phyloP scores from a whole-genome alignment of 345 rosid species.

The Aegle marmelos region DNA sequence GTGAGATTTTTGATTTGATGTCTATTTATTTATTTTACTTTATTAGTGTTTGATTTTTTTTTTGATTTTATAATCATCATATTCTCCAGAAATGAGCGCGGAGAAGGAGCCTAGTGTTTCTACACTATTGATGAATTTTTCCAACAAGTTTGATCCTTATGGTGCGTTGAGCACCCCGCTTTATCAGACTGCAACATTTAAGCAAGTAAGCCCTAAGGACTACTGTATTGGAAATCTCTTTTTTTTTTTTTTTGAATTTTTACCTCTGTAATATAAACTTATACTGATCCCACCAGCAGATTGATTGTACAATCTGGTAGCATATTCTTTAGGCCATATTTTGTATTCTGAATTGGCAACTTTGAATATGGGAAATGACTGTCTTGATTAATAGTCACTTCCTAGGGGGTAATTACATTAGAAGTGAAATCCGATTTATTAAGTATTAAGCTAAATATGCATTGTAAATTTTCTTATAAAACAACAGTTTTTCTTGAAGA shows the following conservation, averaged over 20 bases:
- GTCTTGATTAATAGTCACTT: too few relatives aligned
- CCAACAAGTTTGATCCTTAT: conserved; percentile 76
- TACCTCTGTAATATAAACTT: too few relatives aligned
- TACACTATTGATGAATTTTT: conserved; percentile 65
- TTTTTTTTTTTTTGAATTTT: too few relatives aligned
- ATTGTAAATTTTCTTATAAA: background rate
- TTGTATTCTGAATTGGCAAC: background rate
- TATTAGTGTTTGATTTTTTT: background rate
- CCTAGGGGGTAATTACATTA: too few relatives aligned
- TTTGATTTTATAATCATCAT: background rate
- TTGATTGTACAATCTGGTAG: background rate
- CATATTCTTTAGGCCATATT: background rate
- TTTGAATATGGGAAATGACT: background rate
- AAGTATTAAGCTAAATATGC: background rate
- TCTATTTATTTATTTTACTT: background rate
- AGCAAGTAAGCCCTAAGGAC: conserved; percentile 51
- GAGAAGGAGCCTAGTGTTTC: conserved; percentile 71
- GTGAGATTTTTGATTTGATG: conserved; percentile 23
- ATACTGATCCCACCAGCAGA: too few relatives aligned
- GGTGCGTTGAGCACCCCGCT: conserved; percentile 83
- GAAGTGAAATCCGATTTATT: background rate
- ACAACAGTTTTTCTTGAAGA: background rate
- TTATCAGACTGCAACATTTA: conserved; percentile 91
- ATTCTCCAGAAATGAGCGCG: conserved; percentile 37
- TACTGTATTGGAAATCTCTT: background rate